Conservation (phyloP, 345 rosid species). For the Erodium maritimum region DNA sequence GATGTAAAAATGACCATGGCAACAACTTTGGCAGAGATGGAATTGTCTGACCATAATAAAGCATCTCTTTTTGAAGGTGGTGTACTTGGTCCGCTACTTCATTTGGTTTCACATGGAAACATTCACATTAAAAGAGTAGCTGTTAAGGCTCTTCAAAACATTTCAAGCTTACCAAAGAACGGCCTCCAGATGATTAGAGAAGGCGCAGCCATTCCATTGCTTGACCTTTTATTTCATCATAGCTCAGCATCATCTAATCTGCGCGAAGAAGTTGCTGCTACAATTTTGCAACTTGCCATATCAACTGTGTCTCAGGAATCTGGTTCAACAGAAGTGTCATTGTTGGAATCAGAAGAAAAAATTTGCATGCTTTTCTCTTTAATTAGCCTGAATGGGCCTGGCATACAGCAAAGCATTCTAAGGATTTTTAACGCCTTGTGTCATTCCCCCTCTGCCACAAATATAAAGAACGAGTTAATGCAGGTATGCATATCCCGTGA, state of each 20-base stretch:
- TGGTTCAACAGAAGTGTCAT: constrained; percentile 17
- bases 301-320: constrained; percentile 39
- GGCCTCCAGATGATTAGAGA: constrained; percentile 51
- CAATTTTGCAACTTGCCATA: constrained; percentile 41
- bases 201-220: constrained; percentile 39
- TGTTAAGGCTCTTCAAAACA: constrained; percentile 38
- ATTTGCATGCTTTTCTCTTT: constrained; percentile 40
- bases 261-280: constrained; percentile 44
- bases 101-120: constrained; percentile 26
- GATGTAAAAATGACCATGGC: constrained; percentile 40
- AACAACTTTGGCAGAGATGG: constrained; percentile 46
- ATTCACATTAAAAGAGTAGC: constrained; percentile 28
- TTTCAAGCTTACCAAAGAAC: constrained; percentile 41
- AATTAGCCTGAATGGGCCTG: constrained; percentile 34
- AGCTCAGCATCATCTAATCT: constrained; percentile 27
- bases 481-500: constrained; percentile 24
- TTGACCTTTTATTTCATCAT: constrained; percentile 36
- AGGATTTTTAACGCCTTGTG: constrained; percentile 46
- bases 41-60: constrained; percentile 52
- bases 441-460: constrained; percentile 35
- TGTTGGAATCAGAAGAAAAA: constrained; percentile 49
- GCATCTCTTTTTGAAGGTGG: constrained; percentile 42
- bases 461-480: constrained; percentile 29
- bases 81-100: constrained; percentile 39
- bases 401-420: constrained; percentile 43